Conservation (phyloP, 2,329 filamentous ascomycete species). For the Cladosporium phlei region DNA sequence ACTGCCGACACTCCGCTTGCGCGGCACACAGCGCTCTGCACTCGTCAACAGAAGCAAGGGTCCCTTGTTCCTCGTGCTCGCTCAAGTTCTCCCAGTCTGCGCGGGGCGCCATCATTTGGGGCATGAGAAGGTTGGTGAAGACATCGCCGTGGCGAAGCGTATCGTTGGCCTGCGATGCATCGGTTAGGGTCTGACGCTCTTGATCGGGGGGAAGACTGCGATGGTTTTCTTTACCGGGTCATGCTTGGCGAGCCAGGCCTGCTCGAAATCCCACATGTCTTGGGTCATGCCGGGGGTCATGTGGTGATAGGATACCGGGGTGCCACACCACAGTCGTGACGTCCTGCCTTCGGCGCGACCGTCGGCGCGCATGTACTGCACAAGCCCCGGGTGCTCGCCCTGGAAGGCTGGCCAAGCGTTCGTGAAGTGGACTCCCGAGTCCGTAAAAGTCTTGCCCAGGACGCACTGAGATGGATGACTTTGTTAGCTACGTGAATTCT, state of each 20-base stretch:
- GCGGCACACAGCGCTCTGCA: conserved; percentile 19
- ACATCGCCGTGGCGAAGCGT: neutral
- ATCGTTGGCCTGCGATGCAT: neutral
- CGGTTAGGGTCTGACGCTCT: neutral
- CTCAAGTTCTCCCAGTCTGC: conserved; percentile 24
- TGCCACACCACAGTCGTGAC: conserved; percentile 19
- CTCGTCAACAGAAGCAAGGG: conserved; percentile 15
- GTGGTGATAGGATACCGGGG: conserved; percentile 21
- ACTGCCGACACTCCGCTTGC: conserved; percentile 21
- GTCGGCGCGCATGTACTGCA: neutral
- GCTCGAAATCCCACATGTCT: conserved; percentile 19
- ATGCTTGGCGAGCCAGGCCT: conserved; percentile 11
- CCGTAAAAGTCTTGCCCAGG: conserved; percentile 16
- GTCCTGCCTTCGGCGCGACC: conserved; percentile 21
- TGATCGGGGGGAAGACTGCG: conserved; percentile 2
- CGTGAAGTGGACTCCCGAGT: conserved; percentile 15
- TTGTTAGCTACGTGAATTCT: no score
- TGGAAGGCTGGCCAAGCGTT: conserved; percentile 21
- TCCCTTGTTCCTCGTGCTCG: conserved; percentile 18
- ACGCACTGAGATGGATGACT: no score
- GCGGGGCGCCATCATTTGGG: neutral
- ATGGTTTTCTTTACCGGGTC: conserved; percentile 1
- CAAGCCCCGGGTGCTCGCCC: conserved; percentile 10
- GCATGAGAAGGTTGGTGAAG: neutral
- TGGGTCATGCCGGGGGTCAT: conserved; percentile 16